Conservation (phyloP, 352 stramenopile species). For the Globisporangium nunn region DNA sequence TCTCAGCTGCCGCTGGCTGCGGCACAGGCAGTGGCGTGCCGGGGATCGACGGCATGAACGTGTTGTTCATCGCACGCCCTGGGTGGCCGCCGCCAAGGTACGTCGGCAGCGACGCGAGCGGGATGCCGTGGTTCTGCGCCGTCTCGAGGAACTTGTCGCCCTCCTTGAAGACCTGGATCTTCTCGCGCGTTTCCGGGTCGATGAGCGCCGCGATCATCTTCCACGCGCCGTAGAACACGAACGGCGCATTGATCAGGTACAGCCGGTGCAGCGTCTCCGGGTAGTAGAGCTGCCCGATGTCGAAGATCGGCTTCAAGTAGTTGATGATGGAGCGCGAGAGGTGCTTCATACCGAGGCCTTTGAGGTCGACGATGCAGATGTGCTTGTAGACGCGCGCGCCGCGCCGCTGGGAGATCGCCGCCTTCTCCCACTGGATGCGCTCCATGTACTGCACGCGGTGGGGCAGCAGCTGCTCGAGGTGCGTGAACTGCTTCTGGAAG, state of each 20-base stretch:
- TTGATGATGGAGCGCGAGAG: conserved; percentile 43
- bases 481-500: conserved; percentile 49
- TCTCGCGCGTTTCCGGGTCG: conserved; percentile 67
- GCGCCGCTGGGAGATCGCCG: conserved; percentile 51
- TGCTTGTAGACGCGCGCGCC: conserved; percentile 74
- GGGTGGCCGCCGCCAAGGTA: conserved; percentile 54
- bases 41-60: conserved; percentile 49
- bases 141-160: conserved; percentile 45
- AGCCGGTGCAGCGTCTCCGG: conserved; percentile 72
- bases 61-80: conserved; percentile 55
- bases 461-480: conserved; percentile 47
- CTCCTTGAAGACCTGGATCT: conserved; percentile 82
- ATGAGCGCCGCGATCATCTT: conserved; percentile 71
- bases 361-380: conserved; percentile 75
- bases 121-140: conserved; percentile 54
- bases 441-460: conserved; percentile 77
- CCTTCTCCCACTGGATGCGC: conserved; percentile 73
- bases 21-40: conserved; percentile 50
- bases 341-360: conserved; percentile 65
- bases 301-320: conserved; percentile 76
- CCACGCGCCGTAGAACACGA: conserved; percentile 80
- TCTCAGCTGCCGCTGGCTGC: not conserved
- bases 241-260: conserved; percentile 76
- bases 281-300: conserved; percentile 73
- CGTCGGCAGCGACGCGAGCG: conserved; percentile 42